A percentile compares a stretch with the other conserved stretches of the same genome.
Conservation (phyloP, 2,329 filamentous ascomycete species). For the Fusarium verticillioides region DNA sequence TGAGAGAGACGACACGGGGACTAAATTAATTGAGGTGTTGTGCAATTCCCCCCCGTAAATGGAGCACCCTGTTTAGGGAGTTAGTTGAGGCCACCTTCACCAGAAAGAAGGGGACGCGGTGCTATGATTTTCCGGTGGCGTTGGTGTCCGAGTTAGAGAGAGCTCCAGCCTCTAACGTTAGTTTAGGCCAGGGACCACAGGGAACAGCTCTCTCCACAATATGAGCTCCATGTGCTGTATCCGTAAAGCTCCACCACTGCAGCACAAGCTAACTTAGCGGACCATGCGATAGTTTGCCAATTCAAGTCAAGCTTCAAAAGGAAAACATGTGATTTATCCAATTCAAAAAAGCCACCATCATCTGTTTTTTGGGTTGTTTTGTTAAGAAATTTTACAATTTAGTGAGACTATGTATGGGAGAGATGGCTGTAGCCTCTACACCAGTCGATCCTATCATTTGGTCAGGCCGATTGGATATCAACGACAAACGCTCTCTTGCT, state of each 20-base stretch:
- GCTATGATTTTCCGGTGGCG: slow-evolving; percentile 50
- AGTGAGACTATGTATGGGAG: slow-evolving; percentile 49
- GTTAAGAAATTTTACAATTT: slow-evolving; percentile 47
- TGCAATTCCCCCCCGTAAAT: slow-evolving; percentile 38
- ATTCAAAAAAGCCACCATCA: neutral
- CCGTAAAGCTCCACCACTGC: slow-evolving; percentile 22
- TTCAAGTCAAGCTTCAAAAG: slow-evolving; percentile 7
- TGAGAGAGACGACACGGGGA: slow-evolving; percentile 31
- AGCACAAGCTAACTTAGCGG: neutral
- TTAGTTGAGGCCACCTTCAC: slow-evolving; percentile 58
- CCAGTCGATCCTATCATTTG: slow-evolving; percentile 42
- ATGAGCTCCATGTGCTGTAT: neutral
- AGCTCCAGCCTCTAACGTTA: neutral
- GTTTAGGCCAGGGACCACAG: neutral
- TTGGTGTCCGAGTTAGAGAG: neutral
- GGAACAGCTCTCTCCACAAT: slow-evolving; percentile 7
- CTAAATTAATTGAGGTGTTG: slow-evolving; percentile 45
- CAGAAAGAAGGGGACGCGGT: slow-evolving; percentile 49
- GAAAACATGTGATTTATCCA: slow-evolving; percentile 14
- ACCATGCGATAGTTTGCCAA: slow-evolving; percentile 16
- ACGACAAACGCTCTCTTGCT: slow-evolving; percentile 46
- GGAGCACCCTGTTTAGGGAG: slow-evolving; percentile 40
- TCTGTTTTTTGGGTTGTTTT: neutral
- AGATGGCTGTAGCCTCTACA: slow-evolving; percentile 43
- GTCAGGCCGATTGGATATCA: slow-evolving; percentile 37